Conservation (phyloP, 1,284 basidiomycete species). For the Malassezia arunalokei region DNA sequence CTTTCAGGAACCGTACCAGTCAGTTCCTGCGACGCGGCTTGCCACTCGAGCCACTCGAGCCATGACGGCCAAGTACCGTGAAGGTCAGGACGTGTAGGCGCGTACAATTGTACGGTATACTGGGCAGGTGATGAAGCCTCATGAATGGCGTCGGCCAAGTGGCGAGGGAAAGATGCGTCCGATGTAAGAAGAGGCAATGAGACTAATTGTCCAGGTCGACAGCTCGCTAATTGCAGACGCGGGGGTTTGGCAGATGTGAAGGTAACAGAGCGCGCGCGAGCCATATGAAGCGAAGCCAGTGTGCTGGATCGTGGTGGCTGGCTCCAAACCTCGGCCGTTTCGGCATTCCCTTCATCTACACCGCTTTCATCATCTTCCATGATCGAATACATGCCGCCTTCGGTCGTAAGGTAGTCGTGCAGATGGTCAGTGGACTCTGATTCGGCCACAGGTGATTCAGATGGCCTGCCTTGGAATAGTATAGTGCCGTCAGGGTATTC, state of each 20-base stretch:
- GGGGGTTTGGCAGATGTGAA: constrained; percentile 10
- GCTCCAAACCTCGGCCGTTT: not conserved
- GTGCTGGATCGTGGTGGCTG: constrained; percentile 4
- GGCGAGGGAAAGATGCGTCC: constrained; percentile 3
- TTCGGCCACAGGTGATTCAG: not conserved
- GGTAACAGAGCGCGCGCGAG: constrained; percentile 5
- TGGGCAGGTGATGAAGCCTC: not conserved
- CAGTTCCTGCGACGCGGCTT: constrained; percentile 28
- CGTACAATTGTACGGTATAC: constrained; percentile 29
- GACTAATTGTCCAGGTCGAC: constrained; percentile 3
- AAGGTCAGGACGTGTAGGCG: constrained; percentile 29
- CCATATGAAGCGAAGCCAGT: constrained; percentile 13
- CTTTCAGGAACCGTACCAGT: constrained; percentile 27
- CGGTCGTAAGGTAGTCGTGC: constrained; percentile 6
- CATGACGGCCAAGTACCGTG: constrained; percentile 33
- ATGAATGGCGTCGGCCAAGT: constrained; percentile 1
- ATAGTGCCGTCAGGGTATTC: constrained; percentile 17
- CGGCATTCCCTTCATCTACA: not conserved
- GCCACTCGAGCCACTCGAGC: constrained; percentile 36
- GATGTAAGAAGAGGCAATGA: constrained; percentile 8
- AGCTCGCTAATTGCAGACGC: constrained; percentile 13
- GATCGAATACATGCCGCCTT: constrained; percentile 5
- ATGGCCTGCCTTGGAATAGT: constrained; percentile 1
- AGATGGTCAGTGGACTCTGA: not conserved
- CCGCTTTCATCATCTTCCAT: not conserved